Conservation (phyloP, 805 yeast genomes). For the Candida nitratophila region DNA sequence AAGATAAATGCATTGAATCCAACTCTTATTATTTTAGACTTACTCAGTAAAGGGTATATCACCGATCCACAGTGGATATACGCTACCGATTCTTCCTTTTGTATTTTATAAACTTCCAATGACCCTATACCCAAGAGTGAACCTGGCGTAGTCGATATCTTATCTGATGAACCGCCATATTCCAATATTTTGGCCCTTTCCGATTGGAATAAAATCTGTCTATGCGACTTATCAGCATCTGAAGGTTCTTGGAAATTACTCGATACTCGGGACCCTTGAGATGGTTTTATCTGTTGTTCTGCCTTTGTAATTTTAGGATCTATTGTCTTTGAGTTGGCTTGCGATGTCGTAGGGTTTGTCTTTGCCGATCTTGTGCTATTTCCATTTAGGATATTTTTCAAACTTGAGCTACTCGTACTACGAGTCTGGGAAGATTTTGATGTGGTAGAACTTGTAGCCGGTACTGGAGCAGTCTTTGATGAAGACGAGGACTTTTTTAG, state of each 20-base stretch:
- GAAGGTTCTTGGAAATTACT: not conserved
- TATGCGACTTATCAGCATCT: not conserved
- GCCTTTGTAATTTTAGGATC: too few relatives aligned
- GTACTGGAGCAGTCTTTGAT: not conserved
- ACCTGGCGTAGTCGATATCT: slow-evolving; percentile 22
- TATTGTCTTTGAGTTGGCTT: not conserved
- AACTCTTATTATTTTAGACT: slow-evolving; percentile 48
- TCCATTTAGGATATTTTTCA: not conserved
- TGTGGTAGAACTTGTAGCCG: not conserved
- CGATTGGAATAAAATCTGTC: slow-evolving; percentile 5
- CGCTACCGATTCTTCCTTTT: slow-evolving; percentile 44
- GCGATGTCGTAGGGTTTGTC: too few relatives aligned
- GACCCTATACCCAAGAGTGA: slow-evolving; percentile 53
- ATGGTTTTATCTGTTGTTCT: too few relatives aligned
- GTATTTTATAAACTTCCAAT: slow-evolving; percentile 52
- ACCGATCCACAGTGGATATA: slow-evolving; percentile 63
- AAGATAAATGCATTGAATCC: slow-evolving; percentile 43
- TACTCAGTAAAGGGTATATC: slow-evolving; percentile 68
- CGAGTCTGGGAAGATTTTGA: not conserved
- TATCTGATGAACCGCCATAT: slow-evolving; percentile 6
- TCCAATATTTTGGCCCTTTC: slow-evolving; percentile 11
- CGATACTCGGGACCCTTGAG: not conserved
- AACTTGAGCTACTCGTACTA: not conserved
- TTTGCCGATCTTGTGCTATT: not conserved
- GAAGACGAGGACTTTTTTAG: not conserved